These are phyloP conservation scores for Salix exigua DNA, from an alignment of 345 rosid genomes.

Conservation along the genomic window DNA sequence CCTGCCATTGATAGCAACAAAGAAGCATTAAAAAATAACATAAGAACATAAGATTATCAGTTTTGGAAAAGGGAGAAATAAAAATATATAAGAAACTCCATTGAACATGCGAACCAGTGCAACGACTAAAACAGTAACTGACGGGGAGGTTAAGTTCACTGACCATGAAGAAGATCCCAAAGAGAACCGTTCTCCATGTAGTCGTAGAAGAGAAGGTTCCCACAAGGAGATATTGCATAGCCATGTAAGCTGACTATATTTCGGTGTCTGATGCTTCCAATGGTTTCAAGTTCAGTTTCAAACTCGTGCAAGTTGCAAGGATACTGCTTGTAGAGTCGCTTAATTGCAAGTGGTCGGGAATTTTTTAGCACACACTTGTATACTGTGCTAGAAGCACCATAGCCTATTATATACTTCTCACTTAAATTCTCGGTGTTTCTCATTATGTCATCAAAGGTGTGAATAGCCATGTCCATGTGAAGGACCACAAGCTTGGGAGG, in stretches of 20 bases:
- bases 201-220: conserved; percentile 94
- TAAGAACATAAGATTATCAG: not conserved
- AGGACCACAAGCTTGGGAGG: conserved; percentile 86
- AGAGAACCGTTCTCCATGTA: conserved; percentile 95
- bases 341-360: conserved; percentile 88
- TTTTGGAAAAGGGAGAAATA: too few species aligned
- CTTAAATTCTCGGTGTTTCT: conserved; percentile 74
- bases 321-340: conserved; percentile 71
- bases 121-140: not conserved
- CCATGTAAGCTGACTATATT: conserved; percentile 90
- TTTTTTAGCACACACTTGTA: conserved; percentile 73
- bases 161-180: conserved; percentile 96
- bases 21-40: not conserved
- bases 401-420: conserved; percentile 71
- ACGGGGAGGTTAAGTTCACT: conserved; percentile 5
- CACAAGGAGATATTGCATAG: conserved; percentile 65
- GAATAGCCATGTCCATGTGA: conserved; percentile 93
- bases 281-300: conserved; percentile 90
- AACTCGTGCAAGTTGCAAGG: conserved; percentile 64
- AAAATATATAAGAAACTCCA: not conserved
- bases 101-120: not conserved
- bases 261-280: conserved; percentile 88
- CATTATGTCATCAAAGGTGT: conserved; percentile 83
- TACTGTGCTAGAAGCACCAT: conserved; percentile 90
- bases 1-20: conserved; percentile 32